Base-by-base conservation (phyloP, 2,329 filamentous ascomycete species). In the Domatiomyces catenatus region DNA sequence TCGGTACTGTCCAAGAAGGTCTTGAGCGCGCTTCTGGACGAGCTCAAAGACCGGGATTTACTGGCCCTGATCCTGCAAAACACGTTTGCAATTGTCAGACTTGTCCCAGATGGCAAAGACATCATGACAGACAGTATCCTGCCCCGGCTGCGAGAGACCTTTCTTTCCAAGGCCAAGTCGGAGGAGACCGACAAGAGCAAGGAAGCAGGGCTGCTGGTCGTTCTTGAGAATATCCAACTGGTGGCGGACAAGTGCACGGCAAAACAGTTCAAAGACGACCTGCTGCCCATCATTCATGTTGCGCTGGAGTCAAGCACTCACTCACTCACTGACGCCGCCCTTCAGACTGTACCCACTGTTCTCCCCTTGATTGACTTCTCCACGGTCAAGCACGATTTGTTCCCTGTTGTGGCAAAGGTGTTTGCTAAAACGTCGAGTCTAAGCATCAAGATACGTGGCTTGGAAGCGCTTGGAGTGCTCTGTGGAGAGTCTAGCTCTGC, bases 1-100 rank as follows among this genome's bases (percentile, higher is more conserved):
- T 87, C 86, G 0, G 89, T 98, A 1, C 79, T 96, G 64, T 92
- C 95, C 63, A 94, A 88, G 70, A 98, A 98, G 66, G 75, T 98
- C 6, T 70, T 98, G 2, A 88, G 87, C 0, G 89, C 85, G 0
- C 68, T 98, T 45, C 69, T 98, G 2, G 92, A 98, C 50, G 90
- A 98, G 67, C 80, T 88, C 65, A 96, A 98, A 63, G 92, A 98
- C 61, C 83, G 80, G 48, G 89, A 94, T 44, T 74, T 96, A 1
- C 71, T 95, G 4, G 82, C 89, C 0, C 70, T 90, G 43, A 87
- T 96, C 36, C 69, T 98, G 18, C 86, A 92, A 54, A 96, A 95
- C 56, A 75, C 94, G 19, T 95, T 98, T 69, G 88, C 86, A 54
- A 93, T 96, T 39, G 73, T 95, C 48, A 79, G 83, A 49, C 75